Evolutionary conservation across 257 asterid genomes (phyloP).

Genomic region (Anisodus acutangulus): DNA sequence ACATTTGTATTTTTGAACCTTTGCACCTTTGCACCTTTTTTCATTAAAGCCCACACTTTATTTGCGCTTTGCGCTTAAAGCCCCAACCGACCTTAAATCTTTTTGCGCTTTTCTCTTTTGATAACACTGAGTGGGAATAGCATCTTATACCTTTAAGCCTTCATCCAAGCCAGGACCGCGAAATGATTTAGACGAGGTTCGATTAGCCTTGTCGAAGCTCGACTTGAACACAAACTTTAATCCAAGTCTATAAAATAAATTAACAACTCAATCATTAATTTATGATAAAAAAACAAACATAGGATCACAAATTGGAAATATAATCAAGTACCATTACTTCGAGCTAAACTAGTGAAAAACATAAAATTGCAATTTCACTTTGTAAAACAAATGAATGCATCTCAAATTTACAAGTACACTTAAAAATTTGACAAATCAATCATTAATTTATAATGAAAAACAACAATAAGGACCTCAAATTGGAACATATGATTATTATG

Average conservation of each 20-base stretch:
- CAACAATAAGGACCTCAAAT: neutral
- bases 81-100: too few species aligned
- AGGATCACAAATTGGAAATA: neutral
- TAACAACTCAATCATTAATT: neutral
- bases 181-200: slow-evolving; percentile 86
- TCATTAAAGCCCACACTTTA: too few species aligned
- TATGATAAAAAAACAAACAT: neutral
- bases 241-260: slow-evolving; percentile 54
- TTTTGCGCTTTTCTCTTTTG: too few species aligned
- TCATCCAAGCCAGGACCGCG: slow-evolving; percentile 86
- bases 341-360: neutral
- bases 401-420: too few species aligned
- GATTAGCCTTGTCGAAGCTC: slow-evolving; percentile 88
- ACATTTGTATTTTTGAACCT: too few species aligned
- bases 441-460: neutral
- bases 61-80: too few species aligned
- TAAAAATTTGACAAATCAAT: neutral
- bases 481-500: neutral
- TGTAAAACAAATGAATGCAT: too few species aligned
- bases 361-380: too few species aligned
- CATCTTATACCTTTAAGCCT: slow-evolving; percentile 66
- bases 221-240: slow-evolving; percentile 78
- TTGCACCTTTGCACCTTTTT: too few species aligned
- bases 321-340: too few species aligned
- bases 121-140: too few species aligned